These are phyloP conservation scores for Crithidia brevicula DNA, from an alignment of 208 protist genomes.

Conservation along the genomic window DNA sequence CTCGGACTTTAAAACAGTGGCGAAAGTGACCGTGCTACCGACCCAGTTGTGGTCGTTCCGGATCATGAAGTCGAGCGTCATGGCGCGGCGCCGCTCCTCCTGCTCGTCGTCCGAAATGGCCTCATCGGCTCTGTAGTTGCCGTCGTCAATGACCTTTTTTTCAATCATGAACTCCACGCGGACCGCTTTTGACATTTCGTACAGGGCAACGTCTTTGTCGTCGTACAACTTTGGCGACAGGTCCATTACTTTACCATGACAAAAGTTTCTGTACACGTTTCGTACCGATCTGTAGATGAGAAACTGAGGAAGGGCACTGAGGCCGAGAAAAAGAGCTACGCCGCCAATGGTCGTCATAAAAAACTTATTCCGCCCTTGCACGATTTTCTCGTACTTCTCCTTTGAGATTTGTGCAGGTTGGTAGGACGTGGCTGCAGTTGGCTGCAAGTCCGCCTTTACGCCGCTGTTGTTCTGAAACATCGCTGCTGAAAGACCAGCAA, in stretches of 20 bases:
- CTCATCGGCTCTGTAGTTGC: constrained; percentile 60
- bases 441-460: constrained; percentile 24
- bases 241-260: constrained; percentile 73
- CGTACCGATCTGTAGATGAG: constrained; percentile 61
- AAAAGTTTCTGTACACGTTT: constrained; percentile 53
- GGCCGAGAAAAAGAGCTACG: constrained; percentile 41
- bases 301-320: constrained; percentile 57
- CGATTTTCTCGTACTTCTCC: constrained; percentile 83
- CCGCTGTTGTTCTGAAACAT: constrained; percentile 23
- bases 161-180: constrained; percentile 83
- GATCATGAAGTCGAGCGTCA: constrained; percentile 88
- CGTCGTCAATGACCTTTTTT: constrained; percentile 70
- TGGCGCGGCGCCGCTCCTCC: constrained; percentile 63
- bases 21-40: constrained; percentile 80
- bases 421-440: constrained; percentile 30
- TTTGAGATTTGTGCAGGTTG: constrained; percentile 57
- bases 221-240: constrained; percentile 84
- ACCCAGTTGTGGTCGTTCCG: constrained; percentile 88
- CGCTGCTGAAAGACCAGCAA: not conserved
- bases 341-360: constrained; percentile 52
- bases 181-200: constrained; percentile 76
- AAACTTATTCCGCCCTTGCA: constrained; percentile 69
- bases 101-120: constrained; percentile 53
- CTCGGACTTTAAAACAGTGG: constrained; percentile 47
- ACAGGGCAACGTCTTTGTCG: constrained; percentile 63